These are phyloP conservation scores for Miscanthus lutarioriparius DNA, from an alignment of 176 grass and related monocot species.

Conservation along the genomic window DNA sequence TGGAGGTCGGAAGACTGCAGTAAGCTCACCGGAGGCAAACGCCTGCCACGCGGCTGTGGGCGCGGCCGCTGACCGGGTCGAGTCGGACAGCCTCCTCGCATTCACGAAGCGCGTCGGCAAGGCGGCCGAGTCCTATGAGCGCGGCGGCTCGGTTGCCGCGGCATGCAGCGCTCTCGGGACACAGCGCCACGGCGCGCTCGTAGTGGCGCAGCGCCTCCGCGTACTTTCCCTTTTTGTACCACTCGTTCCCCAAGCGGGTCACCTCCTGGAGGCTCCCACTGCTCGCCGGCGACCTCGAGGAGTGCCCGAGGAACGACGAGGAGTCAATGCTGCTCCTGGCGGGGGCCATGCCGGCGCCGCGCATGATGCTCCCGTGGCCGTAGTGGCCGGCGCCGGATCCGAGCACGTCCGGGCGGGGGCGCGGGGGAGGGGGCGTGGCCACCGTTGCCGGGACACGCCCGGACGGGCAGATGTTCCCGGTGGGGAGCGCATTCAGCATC, in stretches of 20 bases:
- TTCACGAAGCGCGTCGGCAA: constrained; percentile 67
- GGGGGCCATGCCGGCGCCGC: constrained; percentile 34
- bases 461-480: constrained; percentile 86
- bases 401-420: constrained; percentile 75
- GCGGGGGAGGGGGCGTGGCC: constrained; percentile 38
- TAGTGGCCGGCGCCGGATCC: constrained; percentile 89
- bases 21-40: constrained; percentile 76
- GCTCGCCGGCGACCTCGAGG: constrained; percentile 29
- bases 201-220: constrained; percentile 77
- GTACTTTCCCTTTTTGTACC: constrained; percentile 69
- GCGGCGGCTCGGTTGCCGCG: constrained; percentile 78
- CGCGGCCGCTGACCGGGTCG: constrained; percentile 67
- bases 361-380: constrained; percentile 96
- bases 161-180: constrained; percentile 71
- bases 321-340: constrained; percentile 36
- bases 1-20: background rate
- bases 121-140: constrained; percentile 68
- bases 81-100: constrained; percentile 73
- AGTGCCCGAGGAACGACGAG: constrained; percentile 27
- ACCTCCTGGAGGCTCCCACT: constrained; percentile 59
- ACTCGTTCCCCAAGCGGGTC: constrained; percentile 75
- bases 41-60: constrained; percentile 57
- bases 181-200: constrained; percentile 65
- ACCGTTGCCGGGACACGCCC: constrained; percentile 53
- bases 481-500: constrained; percentile 78